phyloP scores from a whole-genome alignment of 2,329 filamentous ascomycete genomes.

The Fusarium sp. region DNA sequence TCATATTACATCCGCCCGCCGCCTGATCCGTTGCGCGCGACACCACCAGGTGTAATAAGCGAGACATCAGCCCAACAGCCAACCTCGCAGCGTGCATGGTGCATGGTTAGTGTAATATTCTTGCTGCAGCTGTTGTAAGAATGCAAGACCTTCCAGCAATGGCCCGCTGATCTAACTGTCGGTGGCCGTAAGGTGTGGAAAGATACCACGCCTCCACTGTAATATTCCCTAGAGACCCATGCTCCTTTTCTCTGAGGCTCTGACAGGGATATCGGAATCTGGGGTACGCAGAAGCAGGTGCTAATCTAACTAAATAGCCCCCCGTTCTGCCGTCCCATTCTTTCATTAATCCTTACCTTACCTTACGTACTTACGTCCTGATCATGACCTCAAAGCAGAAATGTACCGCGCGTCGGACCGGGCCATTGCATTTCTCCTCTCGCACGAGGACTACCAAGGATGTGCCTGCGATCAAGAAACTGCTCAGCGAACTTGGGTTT shows the following conservation, averaged over 20 bases:
- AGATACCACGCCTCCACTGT: neutral
- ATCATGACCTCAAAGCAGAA: neutral
- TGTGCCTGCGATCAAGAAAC: neutral
- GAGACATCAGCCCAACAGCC: neutral
- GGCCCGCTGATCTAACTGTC: neutral
- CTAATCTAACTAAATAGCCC: neutral
- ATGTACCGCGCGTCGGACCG: neutral
- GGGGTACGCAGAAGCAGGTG: neutral
- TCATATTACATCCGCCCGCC: neutral
- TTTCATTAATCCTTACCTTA: neutral
- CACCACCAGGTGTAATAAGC: neutral
- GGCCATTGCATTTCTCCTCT: neutral
- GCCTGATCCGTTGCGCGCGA: neutral
- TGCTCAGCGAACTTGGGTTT: neutral
- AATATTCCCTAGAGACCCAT: neutral
- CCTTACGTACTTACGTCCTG: neutral
- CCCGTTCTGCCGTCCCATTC: neutral
- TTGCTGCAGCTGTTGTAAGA: neutral
- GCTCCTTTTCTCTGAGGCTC: neutral
- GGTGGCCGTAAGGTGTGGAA: neutral
- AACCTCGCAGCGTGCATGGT: neutral
- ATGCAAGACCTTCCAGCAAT: neutral
- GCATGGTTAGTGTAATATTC: neutral
- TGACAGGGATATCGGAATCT: neutral
- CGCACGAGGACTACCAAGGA: neutral